These are phyloP conservation scores for Mortierella alpina DNA, from an alignment of 192 early-diverging fungal genomes.

Conservation along the genomic window DNA sequence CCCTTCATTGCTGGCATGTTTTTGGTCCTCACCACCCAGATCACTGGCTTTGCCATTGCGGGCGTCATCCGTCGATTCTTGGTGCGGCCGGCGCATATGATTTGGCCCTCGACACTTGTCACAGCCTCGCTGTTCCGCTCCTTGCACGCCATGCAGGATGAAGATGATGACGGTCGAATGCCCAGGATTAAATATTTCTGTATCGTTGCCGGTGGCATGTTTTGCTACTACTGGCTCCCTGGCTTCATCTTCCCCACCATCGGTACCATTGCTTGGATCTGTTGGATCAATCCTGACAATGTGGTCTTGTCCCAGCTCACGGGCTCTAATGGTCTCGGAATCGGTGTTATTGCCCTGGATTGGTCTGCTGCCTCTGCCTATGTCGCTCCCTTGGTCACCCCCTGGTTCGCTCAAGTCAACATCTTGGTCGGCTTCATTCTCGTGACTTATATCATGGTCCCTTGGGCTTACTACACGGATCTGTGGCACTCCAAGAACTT, in stretches of 20 bases:
- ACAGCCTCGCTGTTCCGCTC: constrained; percentile 79
- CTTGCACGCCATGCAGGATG: constrained; percentile 63
- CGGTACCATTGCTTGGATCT: constrained; percentile 55
- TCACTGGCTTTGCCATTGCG: constrained; percentile 55
- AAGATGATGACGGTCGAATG: constrained; percentile 13
- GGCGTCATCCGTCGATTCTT: constrained; percentile 63
- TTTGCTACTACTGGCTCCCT: constrained; percentile 69
- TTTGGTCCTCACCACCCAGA: constrained; percentile 64
- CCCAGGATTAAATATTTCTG: constrained; percentile 69
- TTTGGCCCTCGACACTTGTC: constrained; percentile 84
- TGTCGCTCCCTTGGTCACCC: constrained; percentile 52
- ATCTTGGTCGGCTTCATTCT: constrained; percentile 59
- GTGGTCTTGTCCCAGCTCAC: constrained; percentile 54
- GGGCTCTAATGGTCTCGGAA: constrained; percentile 58
- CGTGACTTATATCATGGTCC: constrained; percentile 60
- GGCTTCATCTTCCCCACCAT: constrained; percentile 58
- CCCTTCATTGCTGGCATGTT: constrained; percentile 61
- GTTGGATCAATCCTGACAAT: constrained; percentile 59
- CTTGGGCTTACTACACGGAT: constrained; percentile 58
- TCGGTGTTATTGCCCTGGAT: constrained; percentile 65
- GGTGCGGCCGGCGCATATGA: constrained; percentile 83
- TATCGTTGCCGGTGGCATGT: constrained; percentile 57
- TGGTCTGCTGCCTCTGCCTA: constrained; percentile 63
- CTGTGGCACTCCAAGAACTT: constrained; percentile 53
- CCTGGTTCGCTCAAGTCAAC: constrained; percentile 57